These are phyloP conservation scores for Amanita muscaria DNA, from an alignment of 768 basidiomycete species.

Conservation along the genomic window DNA sequence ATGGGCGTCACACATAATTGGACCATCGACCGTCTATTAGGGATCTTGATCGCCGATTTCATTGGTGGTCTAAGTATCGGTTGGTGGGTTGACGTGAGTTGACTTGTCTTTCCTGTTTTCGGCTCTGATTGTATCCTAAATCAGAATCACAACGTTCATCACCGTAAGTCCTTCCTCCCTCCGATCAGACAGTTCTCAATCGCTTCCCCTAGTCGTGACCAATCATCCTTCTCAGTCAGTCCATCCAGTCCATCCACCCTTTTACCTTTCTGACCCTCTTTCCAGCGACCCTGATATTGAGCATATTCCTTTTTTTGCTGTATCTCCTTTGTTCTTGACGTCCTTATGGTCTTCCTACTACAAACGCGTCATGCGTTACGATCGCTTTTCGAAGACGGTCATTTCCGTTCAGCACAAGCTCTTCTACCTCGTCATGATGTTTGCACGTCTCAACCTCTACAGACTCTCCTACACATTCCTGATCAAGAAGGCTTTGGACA, in stretches of 20 bases:
- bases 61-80: slow-evolving; percentile 90
- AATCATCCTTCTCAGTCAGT: slow-evolving; percentile 92
- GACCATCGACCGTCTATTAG: slow-evolving; percentile 69
- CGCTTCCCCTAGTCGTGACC: slow-evolving; percentile 66
- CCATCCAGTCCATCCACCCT: not conserved
- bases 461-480: slow-evolving; percentile 77
- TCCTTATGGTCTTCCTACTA: slow-evolving; percentile 93
- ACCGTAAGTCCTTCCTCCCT: slow-evolving; percentile 50
- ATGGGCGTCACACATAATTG: slow-evolving; percentile 88
- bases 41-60: slow-evolving; percentile 74
- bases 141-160: slow-evolving; percentile 93
- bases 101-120: not conserved
- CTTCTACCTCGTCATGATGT: slow-evolving; percentile 84
- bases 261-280: slow-evolving; percentile 8
- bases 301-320: slow-evolving; percentile 91
- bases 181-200: slow-evolving; percentile 10
- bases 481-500: slow-evolving; percentile 53
- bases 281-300: slow-evolving; percentile 75
- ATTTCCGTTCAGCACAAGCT: slow-evolving; percentile 81
- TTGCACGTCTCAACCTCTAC: slow-evolving; percentile 95
- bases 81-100: slow-evolving; percentile 95
- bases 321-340: slow-evolving; percentile 78
- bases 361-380: slow-evolving; percentile 76
- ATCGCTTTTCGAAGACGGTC: slow-evolving; percentile 54
- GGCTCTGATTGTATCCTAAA: not conserved